phyloP scores from a whole-genome alignment of 495 filamentous ascomycete species.

The Trichoderma asperelloides region DNA sequence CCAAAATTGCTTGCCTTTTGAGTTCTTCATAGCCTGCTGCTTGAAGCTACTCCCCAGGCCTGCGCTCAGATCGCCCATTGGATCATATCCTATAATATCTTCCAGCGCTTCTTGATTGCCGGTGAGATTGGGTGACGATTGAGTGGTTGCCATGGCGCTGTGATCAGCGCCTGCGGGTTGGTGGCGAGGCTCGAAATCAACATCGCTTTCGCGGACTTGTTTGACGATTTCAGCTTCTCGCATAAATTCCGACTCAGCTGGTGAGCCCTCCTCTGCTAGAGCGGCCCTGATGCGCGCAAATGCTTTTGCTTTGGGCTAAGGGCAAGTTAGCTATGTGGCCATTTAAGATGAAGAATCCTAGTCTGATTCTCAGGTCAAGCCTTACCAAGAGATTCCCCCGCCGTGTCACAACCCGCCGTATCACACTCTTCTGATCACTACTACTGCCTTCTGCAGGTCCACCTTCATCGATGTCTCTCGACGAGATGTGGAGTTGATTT shows the following conservation, averaged over 20 bases:
- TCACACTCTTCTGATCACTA: conserved; percentile 42
- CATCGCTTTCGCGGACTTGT: conserved; percentile 74
- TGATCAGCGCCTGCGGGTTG: conserved; percentile 12
- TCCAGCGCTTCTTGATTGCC: conserved; percentile 40
- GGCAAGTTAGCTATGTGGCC: neutral
- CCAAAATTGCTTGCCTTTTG: conserved; percentile 70
- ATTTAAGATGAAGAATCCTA: neutral
- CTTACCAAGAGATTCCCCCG: conserved; percentile 80
- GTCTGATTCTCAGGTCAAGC: neutral
- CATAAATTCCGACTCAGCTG: conserved; percentile 78
- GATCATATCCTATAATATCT: conserved; percentile 50
- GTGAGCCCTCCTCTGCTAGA: conserved; percentile 76
- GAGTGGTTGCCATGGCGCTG: conserved; percentile 38
- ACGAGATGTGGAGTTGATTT: conserved; percentile 74
- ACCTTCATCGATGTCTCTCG: conserved; percentile 38
- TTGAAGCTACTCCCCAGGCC: conserved; percentile 58
- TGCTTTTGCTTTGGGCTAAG: conserved; percentile 80
- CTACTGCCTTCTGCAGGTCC: conserved; percentile 31
- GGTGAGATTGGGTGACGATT: conserved; percentile 40
- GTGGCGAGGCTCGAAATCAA: conserved; percentile 36
- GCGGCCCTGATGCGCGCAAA: conserved; percentile 90
- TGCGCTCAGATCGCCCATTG: conserved; percentile 45
- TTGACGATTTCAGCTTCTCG: conserved; percentile 91
- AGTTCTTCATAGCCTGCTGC: conserved; percentile 60
- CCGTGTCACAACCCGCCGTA: conserved; percentile 67